Evolutionary conservation across 805 yeast species (phyloP).

Genomic region (Yarrowia yakushimensis): DNA sequence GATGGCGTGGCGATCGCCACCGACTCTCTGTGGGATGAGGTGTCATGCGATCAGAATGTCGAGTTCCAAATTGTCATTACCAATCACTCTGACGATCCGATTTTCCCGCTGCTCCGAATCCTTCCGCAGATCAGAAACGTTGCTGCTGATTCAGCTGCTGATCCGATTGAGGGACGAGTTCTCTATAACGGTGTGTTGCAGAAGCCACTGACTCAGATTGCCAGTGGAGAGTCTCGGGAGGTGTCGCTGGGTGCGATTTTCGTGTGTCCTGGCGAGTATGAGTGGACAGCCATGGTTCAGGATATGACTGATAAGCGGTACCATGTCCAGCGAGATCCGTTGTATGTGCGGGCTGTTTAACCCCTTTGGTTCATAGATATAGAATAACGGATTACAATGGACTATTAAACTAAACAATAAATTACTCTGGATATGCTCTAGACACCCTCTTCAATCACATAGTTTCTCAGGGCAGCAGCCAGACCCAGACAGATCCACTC

Average conservation of each 20-base stretch:
- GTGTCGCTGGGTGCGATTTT: slow-evolving; percentile 58
- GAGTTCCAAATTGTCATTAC: slow-evolving; percentile 48
- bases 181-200: slow-evolving; percentile 73
- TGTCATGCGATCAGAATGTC: slow-evolving; percentile 40
- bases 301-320: slow-evolving; percentile 36
- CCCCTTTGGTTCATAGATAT: no score
- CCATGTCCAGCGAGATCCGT: slow-evolving; percentile 29
- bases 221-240: slow-evolving; percentile 43
- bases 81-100: slow-evolving; percentile 45
- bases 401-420: background rate
- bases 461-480: background rate
- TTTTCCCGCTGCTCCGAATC: slow-evolving; percentile 60
- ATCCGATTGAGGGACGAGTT: slow-evolving; percentile 51
- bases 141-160: slow-evolving; percentile 21
- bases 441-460: background rate
- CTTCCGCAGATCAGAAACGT: slow-evolving; percentile 41
- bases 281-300: slow-evolving; percentile 68
- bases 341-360: slow-evolving; percentile 26
- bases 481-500: slow-evolving; percentile 14
- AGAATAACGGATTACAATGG: background rate
- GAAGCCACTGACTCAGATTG: slow-evolving; percentile 45
- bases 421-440: background rate
- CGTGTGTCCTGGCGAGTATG: slow-evolving; percentile 74
- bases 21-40: slow-evolving; percentile 9
- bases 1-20: slow-evolving; percentile 39